These are phyloP conservation scores for Coniochaeta hoffmannii DNA, from an alignment of 2,329 filamentous ascomycete species.

Conservation along the genomic window DNA sequence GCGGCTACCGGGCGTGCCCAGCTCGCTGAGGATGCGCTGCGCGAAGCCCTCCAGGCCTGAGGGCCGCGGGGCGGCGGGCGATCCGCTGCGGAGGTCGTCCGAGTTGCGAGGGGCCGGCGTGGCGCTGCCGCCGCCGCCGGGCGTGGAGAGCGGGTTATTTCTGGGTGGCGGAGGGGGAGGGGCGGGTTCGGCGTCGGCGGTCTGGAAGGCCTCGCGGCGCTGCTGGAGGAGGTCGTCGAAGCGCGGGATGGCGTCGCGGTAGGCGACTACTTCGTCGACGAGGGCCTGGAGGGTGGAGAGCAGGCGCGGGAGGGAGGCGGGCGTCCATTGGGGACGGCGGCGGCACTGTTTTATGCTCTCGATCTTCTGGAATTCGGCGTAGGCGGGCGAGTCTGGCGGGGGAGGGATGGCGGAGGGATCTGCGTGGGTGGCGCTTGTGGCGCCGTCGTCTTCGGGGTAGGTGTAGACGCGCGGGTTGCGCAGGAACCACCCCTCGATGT, in stretches of 20 bases:
- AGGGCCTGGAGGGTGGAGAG: constrained; percentile 52
- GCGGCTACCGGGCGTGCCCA: constrained; percentile 42
- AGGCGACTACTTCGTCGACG: constrained; percentile 53
- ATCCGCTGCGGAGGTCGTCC: constrained; percentile 38
- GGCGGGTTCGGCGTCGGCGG: constrained; percentile 40
- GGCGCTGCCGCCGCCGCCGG: neutral
- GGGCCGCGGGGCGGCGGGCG: constrained; percentile 41
- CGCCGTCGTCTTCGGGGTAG: constrained; percentile 39
- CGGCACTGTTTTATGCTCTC: constrained; percentile 43
- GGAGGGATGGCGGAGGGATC: constrained; percentile 26
- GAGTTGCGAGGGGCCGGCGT: constrained; percentile 9
- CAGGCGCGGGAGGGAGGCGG: constrained; percentile 42
- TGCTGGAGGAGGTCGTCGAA: constrained; percentile 66
- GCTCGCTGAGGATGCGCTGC: constrained; percentile 53
- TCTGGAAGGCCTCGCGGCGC: constrained; percentile 56
- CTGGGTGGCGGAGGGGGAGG: constrained; percentile 14
- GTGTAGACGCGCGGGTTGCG: constrained; percentile 60
- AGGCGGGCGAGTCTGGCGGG: constrained; percentile 31
- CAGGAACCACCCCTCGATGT: constrained; percentile 84
- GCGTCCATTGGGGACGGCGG: constrained; percentile 45
- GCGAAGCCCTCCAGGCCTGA: constrained; percentile 53
- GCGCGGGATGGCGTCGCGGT: constrained; percentile 57
- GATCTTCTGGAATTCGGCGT: constrained; percentile 35
- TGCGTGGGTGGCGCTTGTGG: constrained; percentile 27
- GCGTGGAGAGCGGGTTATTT: constrained; percentile 1